phyloP scores from a whole-genome alignment of 148 eudicot genomes.

The Agrostemma githago region DNA sequence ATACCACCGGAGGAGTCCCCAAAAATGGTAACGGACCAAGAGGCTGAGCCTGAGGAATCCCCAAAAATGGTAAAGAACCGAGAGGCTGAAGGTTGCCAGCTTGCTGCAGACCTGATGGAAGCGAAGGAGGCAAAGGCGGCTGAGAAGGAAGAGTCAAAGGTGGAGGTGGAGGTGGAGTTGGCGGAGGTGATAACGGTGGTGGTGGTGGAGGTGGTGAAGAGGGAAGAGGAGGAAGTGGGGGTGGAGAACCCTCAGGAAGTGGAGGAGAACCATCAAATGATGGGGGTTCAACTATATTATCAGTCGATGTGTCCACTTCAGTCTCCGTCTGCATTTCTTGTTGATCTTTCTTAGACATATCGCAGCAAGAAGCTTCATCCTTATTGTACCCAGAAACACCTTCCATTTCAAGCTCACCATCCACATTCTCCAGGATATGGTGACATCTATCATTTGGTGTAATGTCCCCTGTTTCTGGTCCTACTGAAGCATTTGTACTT shows the following conservation, averaged over 20 bases:
- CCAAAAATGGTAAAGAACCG: slow-evolving; percentile 29
- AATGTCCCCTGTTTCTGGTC: slow-evolving; percentile 28
- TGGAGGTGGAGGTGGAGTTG: slow-evolving; percentile 36
- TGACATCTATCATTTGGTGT: slow-evolving; percentile 70
- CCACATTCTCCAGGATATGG: slow-evolving; percentile 82
- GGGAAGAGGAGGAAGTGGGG: slow-evolving; percentile 76
- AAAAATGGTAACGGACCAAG: too few species aligned
- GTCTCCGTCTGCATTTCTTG: slow-evolving; percentile 27
- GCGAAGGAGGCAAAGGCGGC: slow-evolving; percentile 21
- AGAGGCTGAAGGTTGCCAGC: slow-evolving; percentile 19
- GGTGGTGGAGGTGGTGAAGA: slow-evolving; percentile 57
- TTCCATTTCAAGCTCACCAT: slow-evolving; percentile 95
- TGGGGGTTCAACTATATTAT: slow-evolving; percentile 28
- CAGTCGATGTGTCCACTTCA: slow-evolving; percentile 25
- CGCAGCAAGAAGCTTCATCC: slow-evolving; percentile 40
- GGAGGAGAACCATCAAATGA: slow-evolving; percentile 71
- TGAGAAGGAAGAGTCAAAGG: slow-evolving; percentile 32
- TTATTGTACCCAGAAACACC: slow-evolving; percentile 62
- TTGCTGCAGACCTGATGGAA: slow-evolving; percentile 22
- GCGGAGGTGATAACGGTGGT: slow-evolving; percentile 22
- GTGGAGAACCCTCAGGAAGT: slow-evolving; percentile 60
- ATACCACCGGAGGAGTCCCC: slow-evolving; percentile 31
- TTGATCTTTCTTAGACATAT: slow-evolving; percentile 24
- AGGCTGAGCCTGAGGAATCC: slow-evolving; percentile 26
- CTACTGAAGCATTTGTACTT: slow-evolving; percentile 26